phyloP scores from a whole-genome alignment of 148 eudicot species.

The Oxyria digyna region DNA sequence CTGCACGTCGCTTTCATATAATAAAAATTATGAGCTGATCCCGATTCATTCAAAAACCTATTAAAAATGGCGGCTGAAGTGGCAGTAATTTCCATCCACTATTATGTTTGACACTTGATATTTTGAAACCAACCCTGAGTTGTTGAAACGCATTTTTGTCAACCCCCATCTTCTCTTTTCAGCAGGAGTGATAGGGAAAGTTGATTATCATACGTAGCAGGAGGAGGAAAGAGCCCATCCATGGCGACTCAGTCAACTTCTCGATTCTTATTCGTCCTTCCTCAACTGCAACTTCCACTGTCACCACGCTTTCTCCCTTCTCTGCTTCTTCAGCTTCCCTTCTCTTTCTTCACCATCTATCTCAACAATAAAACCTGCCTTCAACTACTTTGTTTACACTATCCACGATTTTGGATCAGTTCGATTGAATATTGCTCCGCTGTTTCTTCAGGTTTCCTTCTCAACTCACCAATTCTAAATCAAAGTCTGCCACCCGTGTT shows the following conservation, averaged over 20 bases:
- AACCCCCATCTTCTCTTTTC: too few relatives aligned
- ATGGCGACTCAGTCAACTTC: slow-evolving; percentile 2
- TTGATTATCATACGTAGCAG: background rate
- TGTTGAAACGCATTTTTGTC: too few relatives aligned
- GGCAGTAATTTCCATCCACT: too few relatives aligned
- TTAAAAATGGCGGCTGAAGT: too few relatives aligned
- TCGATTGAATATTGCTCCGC: background rate
- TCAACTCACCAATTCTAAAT: background rate
- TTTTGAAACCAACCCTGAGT: too few relatives aligned
- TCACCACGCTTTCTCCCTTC: background rate
- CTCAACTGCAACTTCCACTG: slow-evolving; percentile 1
- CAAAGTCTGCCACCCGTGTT: background rate
- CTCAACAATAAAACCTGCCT: background rate
- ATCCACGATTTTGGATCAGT: background rate
- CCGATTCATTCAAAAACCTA: too few relatives aligned
- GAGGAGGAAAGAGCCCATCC: background rate
- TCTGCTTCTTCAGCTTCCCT: slow-evolving; percentile 1
- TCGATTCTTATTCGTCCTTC: background rate
- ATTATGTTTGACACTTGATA: too few relatives aligned
- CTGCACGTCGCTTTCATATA: too few relatives aligned
- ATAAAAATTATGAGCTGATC: too few relatives aligned
- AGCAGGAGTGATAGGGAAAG: too few relatives aligned
- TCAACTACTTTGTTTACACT: background rate
- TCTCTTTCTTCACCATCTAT: background rate
- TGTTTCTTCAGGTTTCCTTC: background rate